Base-by-base conservation (phyloP, 73 alveolate species). In the Paramecium sonneborni region DNA sequence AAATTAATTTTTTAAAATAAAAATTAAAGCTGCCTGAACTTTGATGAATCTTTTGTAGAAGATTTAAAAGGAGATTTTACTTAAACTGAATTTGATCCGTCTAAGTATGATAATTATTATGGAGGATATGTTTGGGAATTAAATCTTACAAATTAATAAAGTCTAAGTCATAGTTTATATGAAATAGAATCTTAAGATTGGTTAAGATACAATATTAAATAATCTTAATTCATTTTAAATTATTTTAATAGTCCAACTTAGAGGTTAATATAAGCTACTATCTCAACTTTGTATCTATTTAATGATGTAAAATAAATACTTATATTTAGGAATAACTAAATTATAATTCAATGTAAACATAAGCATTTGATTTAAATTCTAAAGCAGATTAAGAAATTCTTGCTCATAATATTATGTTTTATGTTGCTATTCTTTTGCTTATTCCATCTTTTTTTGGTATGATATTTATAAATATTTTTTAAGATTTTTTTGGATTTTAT, bases 121-220 rank as follows among this genome's bases (percentile, higher is more conserved):
- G 90, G 90, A 12, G 90, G 90, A 43, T 79, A 79, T 43, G 72
- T 44, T 18, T 79, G 90, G 90, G 55, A 38, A 5, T 28, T 79
- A 3, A 34, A 79, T 46, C 30, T 79, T n/a, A 79, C 69, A 20
- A 14, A 79, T 24, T 1, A 38, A 21, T 11, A 11, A 1, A 62
- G 74, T 5, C 41, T 41, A 3, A 1, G 11, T 4, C 9, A 79
- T 21, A 79, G 34, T 44, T 1, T 23, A 6, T 5, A 39, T 0
- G n/a, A 38, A 10, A 43, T 79, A 2, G 21, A 43, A 24, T 39
- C 69, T 1, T n/a, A 39, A 23, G 48, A 20, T 5, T 79, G 90
- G 90, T 14, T 44, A 37, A 30, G 41, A 79, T 79, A 43, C 55
- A 39, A 38, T 79, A 39, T 23, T 20, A 30, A 79, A 23, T 23